Conservation (phyloP, 2,329 filamentous ascomycete genomes). For the Pestalotiopsis sp. region DNA sequence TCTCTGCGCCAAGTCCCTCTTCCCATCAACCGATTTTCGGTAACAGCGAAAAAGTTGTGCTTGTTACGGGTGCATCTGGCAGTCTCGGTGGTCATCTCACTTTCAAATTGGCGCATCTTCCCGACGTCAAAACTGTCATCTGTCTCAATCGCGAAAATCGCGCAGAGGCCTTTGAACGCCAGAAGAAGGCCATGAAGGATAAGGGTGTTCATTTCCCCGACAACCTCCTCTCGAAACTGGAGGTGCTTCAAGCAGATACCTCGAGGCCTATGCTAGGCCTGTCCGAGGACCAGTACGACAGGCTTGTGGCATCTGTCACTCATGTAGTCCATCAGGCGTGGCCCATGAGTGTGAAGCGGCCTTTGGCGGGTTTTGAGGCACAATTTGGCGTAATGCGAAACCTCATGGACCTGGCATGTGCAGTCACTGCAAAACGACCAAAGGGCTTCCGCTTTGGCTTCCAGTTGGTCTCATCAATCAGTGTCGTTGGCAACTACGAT, state of each 20-base stretch:
- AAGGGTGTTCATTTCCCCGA: slow-evolving; percentile 7
- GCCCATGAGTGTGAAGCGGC: slow-evolving; percentile 56
- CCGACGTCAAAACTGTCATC: slow-evolving; percentile 1
- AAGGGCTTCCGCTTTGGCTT: slow-evolving; percentile 32
- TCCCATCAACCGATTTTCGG: neutral
- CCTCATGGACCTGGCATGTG: slow-evolving; percentile 46
- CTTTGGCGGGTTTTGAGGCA: slow-evolving; percentile 49
- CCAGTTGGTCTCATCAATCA: slow-evolving; percentile 46
- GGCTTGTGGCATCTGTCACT: slow-evolving; percentile 41
- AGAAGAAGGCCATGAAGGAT: slow-evolving; percentile 2
- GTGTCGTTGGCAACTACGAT: slow-evolving; percentile 35
- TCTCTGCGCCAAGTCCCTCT: neutral
- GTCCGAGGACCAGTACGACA: slow-evolving; percentile 33
- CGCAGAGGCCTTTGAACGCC: neutral
- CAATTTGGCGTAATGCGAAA: slow-evolving; percentile 53
- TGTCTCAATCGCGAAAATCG: slow-evolving; percentile 11
- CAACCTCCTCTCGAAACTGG: neutral
- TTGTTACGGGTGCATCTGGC: slow-evolving; percentile 13
- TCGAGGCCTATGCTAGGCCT: slow-evolving; percentile 51
- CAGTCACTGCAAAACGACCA: slow-evolving; percentile 26
- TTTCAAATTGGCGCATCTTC: neutral
- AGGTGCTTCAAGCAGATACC: slow-evolving; percentile 43
- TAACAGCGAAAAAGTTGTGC: neutral
- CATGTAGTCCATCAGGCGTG: slow-evolving; percentile 56
- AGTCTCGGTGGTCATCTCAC: slow-evolving; percentile 5